Base-by-base conservation (phyloP, 371 early-diverging fungal genomes). In the Mortierella sp. region DNA sequence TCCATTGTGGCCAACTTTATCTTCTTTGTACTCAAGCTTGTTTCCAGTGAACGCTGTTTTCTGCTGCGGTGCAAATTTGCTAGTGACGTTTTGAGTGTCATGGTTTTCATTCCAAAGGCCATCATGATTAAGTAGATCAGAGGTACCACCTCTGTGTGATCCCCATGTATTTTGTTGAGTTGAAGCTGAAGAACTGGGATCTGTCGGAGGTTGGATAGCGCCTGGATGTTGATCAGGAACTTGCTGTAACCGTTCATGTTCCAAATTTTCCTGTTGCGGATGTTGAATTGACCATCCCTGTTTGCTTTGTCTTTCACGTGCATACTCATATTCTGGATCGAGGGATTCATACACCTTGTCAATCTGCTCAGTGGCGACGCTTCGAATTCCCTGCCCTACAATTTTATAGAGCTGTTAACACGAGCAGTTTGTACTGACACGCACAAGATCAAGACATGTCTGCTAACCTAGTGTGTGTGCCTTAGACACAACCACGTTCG, bases 281-380 rank as follows among this genome's bases (percentile, higher is more conserved):
- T 12, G 10, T 17, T 53, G 19, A 17, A 17, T 28, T 15, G 8
- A 28, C 1, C 28, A 10, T 53, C n/a, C 47, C 23, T 70, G 62
- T 19, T 64, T 45, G 37, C 34, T 76, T 35, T 55, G 67, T 8
- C 79, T 47, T 37, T 79, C 79, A 17, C 70, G 74, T 34, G 73
- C 70, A 37, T 79, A 79, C 7, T 79, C 79, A 23, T 70, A 79
- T 26, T 70, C 74, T 9, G 79, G 79, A 56, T 79, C 79, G 4
- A 79, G 70, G 0, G 79, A 79, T 45, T 79, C 79, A 43, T 79
- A 79, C 3, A 79, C 79, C 3, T 67, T 51, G 40, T 79, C 79
- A 43, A 79, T 79, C 31, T 74, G 74, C 32, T 73, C 79, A 15
- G 70, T 73, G 3, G 79, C 79, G 31, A 70, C 79, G 47, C 31